Base-by-base conservation (phyloP, 331 rosid genomes). In the Quercus tomentella region DNA sequence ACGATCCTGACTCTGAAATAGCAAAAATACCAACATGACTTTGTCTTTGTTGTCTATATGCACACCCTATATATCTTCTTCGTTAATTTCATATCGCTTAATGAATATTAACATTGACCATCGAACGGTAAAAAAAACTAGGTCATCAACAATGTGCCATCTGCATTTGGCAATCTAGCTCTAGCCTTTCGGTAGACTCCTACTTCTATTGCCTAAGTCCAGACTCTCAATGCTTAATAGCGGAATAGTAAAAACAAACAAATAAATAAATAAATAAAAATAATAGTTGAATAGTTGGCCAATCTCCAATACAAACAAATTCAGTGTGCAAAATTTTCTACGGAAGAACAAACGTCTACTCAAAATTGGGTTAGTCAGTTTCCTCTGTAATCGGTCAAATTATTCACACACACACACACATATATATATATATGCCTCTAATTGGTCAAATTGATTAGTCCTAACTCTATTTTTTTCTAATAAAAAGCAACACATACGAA, bases 1-100 rank as follows among this genome's bases (percentile, higher is more conserved):
- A 92, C 98, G 62, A 92, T 78, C 84, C 98, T 89, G 30, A 94
- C 31, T 72, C 98, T 91, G 90, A 37, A 76, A 74, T 10, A 73
- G 3, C 56, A 35, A 21, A 72, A 33, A 70, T 23, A 12, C 2
- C 25, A n/a, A 22, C n/a, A 67, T 72, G 70, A 77, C 20, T 3
- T 37, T 41, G 45, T 41, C 45, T 17, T 60, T 10, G 70, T 1
- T 11, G 54, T 22, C 30, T 0, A 8, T 4, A 4, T 45, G 18
- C 20, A 60, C 62, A 56, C 52, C 52, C 15, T 23, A 23, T 5
- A 4, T 11, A 11, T 5, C 7, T 26, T 58, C 26, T 61, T 17
- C 33, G 26, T 30, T 49, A 49, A 49, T 49, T 49, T 49, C 54
- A 11, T 49, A 49, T 49, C 45, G 45, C 12, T 41, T 8, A 41